Base-by-base conservation (phyloP, 2,329 filamentous ascomycete species). In the Aspergillus pseudonomiae region DNA sequence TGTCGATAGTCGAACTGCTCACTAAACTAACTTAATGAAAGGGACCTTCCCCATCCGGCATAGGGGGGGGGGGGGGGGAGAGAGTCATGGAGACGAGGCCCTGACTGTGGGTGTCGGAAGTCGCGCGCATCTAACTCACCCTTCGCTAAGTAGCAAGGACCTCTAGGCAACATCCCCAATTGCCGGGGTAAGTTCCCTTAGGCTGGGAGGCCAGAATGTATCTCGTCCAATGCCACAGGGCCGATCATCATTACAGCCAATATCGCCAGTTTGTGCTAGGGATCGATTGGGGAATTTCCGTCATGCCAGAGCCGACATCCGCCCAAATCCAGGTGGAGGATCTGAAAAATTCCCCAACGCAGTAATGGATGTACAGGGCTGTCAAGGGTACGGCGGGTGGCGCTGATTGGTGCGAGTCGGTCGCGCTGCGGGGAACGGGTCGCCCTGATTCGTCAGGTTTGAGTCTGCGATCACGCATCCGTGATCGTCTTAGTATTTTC, bases 351-450 rank as follows among this genome's bases (percentile, higher is more conserved):
- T 59, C 39, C 57, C 34, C 10, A 34, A 53, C 19, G 12, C 14
- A 32, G 57, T 39, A 53, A 53, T 41, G 30, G 34, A 59, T 41
- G 30, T 41, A 39, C 57, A 59, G 36, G 41, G 45, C 52, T 54
- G 52, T 54, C 52, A 39, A 43, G 39, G 30, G 30, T 24, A 39
- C 11, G 57, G 24, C 19, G 7, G 30, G 19, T 26, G 28, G 12
- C 5, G 10, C 10, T 21, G 14, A 54, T 54, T 54, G 52, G 52
- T 14, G 6, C 5, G 52, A 3, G 5, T 36, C 11, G 1, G 9
- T 54, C 36, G 52, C 6, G 52, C 24, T 54, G 52, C 30, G 52
- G 52, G n/a, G 52, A 36, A 6, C 5, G 1, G 2, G 19, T 14
- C n/a, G 2, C 16, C 6, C 1, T 46, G 26, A 59, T 59, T 59